Evolutionary conservation across 2,329 filamentous ascomycete genomes (phyloP), one percentile per base, ranked within the genome.

Genomic region (Sarocladiaceae sp.): DNA sequence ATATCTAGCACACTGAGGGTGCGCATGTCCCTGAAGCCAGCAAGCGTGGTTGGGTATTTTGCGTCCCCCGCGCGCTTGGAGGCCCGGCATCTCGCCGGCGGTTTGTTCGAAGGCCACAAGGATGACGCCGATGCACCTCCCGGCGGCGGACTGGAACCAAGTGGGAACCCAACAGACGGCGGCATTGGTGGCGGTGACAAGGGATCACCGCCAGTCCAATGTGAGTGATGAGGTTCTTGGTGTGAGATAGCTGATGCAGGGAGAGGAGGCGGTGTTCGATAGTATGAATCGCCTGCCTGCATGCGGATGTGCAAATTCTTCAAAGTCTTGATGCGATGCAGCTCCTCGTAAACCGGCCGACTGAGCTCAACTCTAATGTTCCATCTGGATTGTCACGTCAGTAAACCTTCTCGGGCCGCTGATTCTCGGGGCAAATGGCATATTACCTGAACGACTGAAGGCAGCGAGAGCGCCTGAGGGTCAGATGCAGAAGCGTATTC

Each of bases 311-410:
- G 78, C 12, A 86, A 59, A 54, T 77, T 67, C 52, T 73, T 72
- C 25, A 86, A 69, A 6, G 75, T 71, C 17, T 67, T 55, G 52
- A 84, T 79, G 29, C 71, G 64, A 60, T 84, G 82, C 11, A 86
- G 68, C 29, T 74, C 73, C 53, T 72, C 72, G 65, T 82, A 85
- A 4, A 86, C 74, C 1, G 74, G 74, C 5, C 79, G 71, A 60
- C 77, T 82, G 10, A 86, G 71, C 62, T 86, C 82, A 52, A 86
- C 77, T 6, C 80, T 75, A 51, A 85, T 79, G 61, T 86, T 83
- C 83, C 83, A 86, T 56, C 78, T 83, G 39, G n/a, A n/a, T n/a
- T n/a, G 51, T 22, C 6, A 40, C 11, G 37, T 40, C 37, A 40
- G 37, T 17, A 20, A 20, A 12, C 18, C 37, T n/a, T n/a, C n/a